Percentiles rank a stretch among this genome's conserved stretches.
Conservation (phyloP, 208 protist species). For the Leishmania guyanensis region DNA sequence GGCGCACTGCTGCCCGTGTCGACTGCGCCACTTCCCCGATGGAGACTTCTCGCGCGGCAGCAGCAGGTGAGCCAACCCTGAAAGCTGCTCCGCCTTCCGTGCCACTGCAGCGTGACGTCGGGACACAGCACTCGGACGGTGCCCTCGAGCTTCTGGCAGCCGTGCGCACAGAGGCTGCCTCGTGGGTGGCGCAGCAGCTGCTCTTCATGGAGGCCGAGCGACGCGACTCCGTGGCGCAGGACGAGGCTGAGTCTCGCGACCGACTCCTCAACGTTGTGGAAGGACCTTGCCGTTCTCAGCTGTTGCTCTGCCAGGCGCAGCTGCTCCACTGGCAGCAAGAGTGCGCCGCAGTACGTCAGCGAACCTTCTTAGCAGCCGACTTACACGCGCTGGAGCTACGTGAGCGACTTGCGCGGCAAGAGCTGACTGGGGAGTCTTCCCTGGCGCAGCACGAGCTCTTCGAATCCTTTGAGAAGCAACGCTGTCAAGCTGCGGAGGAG, state of each 20-base stretch:
- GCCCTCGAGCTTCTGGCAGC: slow-evolving; percentile 12
- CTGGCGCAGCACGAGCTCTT: not conserved
- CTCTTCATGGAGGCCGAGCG: slow-evolving; percentile 2
- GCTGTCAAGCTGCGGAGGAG: not conserved
- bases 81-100: not conserved
- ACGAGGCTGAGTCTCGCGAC: slow-evolving; percentile 14
- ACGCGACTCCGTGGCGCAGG: not conserved
- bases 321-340: slow-evolving; percentile 11
- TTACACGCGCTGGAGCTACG: slow-evolving; percentile 7
- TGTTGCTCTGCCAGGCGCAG: slow-evolving; percentile 10
- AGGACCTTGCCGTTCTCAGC: not conserved
- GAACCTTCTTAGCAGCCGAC: not conserved
- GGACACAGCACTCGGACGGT: slow-evolving; percentile 22
- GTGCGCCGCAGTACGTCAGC: not conserved
- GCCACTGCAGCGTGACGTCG: slow-evolving; percentile 4
- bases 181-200: slow-evolving; percentile 12
- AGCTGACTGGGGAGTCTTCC: slow-evolving; percentile 1
- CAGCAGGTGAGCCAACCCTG: not conserved
- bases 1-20: not conserved
- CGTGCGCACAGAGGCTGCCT: slow-evolving; percentile 6
- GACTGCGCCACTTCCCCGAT: slow-evolving; percentile 1
- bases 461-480: not conserved
- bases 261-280: slow-evolving; percentile 16
- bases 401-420: slow-evolving; percentile 18
- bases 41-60: not conserved